Conservation (phyloP, 306 rosid genomes). For the Cyamopsis tetragonoloba region DNA sequence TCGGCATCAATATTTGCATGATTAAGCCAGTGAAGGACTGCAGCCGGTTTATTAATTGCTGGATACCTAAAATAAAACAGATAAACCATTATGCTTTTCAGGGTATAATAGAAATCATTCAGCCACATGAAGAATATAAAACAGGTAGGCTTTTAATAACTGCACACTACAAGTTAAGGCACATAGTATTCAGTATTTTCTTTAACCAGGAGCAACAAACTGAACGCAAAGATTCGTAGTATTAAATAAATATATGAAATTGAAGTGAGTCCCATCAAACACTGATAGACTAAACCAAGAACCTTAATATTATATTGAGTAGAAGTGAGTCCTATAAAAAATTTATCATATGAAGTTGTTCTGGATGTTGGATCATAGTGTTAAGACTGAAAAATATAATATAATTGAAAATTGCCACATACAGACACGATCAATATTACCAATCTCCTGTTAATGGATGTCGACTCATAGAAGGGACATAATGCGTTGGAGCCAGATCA, state of each 20-base stretch:
- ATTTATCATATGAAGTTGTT: background rate
- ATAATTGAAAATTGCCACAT: conserved; percentile 12
- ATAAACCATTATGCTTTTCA: conserved; percentile 12
- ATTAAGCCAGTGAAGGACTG: conserved; percentile 98
- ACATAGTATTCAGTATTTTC: background rate
- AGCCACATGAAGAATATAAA: background rate
- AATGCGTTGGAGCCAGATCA: conserved; percentile 95
- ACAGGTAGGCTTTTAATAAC: conserved; percentile 6
- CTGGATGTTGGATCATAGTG: background rate
- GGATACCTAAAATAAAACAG: conserved; percentile 71
- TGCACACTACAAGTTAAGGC: background rate
- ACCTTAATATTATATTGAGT: background rate
- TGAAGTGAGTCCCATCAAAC: conserved; percentile 7
- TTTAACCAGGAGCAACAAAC: conserved; percentile 12
- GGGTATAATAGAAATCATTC: background rate
- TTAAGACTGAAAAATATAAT: background rate
- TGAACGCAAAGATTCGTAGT: background rate
- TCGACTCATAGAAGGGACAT: conserved; percentile 90
- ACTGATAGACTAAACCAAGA: background rate
- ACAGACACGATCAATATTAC: conserved; percentile 37
- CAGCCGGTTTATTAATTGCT: conserved; percentile 98
- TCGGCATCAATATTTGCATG: conserved; percentile 85
- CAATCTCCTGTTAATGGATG: conserved; percentile 98
- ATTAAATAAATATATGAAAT: background rate
- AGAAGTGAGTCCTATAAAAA: background rate